Conservation (phyloP, 805 yeast species). For the Blastobotrys robertii region DNA sequence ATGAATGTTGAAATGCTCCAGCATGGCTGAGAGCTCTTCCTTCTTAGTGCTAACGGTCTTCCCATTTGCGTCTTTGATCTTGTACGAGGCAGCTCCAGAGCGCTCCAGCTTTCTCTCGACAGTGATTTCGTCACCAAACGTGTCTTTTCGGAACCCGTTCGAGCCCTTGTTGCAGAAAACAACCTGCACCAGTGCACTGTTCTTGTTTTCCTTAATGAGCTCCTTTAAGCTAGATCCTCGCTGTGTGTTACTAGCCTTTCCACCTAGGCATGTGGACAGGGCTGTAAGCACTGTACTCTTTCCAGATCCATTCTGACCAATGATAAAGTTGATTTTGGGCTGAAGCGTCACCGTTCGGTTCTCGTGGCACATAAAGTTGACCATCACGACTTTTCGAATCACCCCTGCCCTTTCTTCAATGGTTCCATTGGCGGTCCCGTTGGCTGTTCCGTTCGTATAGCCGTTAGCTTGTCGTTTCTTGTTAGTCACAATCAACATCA, state of each 20-base stretch:
- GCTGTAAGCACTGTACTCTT: constrained; percentile 85
- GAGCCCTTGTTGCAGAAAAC: constrained; percentile 34
- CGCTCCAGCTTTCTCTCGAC: constrained; percentile 59
- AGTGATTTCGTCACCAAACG: constrained; percentile 58
- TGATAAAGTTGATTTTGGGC: constrained; percentile 73
- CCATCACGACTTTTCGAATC: constrained; percentile 50
- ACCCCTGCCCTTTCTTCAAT: constrained; percentile 43
- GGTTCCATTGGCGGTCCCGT: too few relatives aligned
- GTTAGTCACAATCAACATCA: too few relatives aligned
- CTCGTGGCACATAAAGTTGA: constrained; percentile 70
- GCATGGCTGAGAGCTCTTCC: constrained; percentile 54
- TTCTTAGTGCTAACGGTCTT: constrained; percentile 40
- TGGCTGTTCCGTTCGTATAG: too few relatives aligned
- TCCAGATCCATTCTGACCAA: constrained; percentile 88
- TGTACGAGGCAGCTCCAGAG: constrained; percentile 40
- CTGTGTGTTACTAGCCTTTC: constrained; percentile 77
- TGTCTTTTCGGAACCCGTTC: constrained; percentile 55
- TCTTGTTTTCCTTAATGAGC: constrained; percentile 67
- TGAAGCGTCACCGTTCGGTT: constrained; percentile 68
- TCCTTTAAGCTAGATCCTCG: constrained; percentile 66
- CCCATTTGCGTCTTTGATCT: constrained; percentile 43
- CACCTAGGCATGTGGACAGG: constrained; percentile 78
- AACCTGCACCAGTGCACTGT: constrained; percentile 57
- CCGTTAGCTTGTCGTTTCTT: too few relatives aligned
- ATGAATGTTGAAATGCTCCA: constrained; percentile 63